Evolutionary conservation across 2,329 filamentous ascomycete genomes (phyloP).

Genomic region (Cytospora piceicola): DNA sequence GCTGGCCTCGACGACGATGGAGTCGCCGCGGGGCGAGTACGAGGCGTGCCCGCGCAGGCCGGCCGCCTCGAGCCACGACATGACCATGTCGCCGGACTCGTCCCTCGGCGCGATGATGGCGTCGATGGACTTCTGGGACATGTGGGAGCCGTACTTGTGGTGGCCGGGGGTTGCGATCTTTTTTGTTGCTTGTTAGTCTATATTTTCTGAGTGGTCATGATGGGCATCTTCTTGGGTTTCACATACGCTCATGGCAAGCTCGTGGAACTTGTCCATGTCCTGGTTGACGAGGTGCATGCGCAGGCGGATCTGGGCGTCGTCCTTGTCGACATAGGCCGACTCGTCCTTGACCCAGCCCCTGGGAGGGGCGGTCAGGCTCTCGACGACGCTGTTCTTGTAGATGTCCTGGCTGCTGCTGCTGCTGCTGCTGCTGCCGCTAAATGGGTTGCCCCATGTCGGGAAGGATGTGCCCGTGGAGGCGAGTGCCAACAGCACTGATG

Average conservation of each 20-base stretch:
- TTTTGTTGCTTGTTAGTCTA: background rate
- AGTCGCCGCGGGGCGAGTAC: conserved; percentile 43
- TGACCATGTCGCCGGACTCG: conserved; percentile 32
- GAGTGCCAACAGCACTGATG: conserved; percentile 22
- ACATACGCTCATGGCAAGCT: conserved; percentile 19
- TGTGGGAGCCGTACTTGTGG: conserved; percentile 35
- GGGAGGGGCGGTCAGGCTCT: conserved; percentile 24
- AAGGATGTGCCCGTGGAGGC: conserved; percentile 15
- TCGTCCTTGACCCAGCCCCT: conserved; percentile 27
- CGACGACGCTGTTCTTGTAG: conserved; percentile 22
- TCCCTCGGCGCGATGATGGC: conserved; percentile 33
- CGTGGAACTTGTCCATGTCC: conserved; percentile 30
- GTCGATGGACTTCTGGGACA: conserved; percentile 33
- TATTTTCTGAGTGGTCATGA: background rate
- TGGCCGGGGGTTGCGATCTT: conserved; percentile 35
- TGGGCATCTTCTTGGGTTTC: background rate
- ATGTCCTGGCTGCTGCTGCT: background rate
- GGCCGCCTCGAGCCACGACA: conserved; percentile 33
- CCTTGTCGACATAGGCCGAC: conserved; percentile 26
- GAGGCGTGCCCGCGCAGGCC: conserved; percentile 31
- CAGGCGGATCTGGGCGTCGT: conserved; percentile 20
- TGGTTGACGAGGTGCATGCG: conserved; percentile 28
- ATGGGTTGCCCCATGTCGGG: conserved; percentile 12
- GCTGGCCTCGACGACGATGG: conserved; percentile 47
- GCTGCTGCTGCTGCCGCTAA: background rate